phyloP scores from a whole-genome alignment of 108 stramenopile species.

The Cyclostephanos tholiformis region DNA sequence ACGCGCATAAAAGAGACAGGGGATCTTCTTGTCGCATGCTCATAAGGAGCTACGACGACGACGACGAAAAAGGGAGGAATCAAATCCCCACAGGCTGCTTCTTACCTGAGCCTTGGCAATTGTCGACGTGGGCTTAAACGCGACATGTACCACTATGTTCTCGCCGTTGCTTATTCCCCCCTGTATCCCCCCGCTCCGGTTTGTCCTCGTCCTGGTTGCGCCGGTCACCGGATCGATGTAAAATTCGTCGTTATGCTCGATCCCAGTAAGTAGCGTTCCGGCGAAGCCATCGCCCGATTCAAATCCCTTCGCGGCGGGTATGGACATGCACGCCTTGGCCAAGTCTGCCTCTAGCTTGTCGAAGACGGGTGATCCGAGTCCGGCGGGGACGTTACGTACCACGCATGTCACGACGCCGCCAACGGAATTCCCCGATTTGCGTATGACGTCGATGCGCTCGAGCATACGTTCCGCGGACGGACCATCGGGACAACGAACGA shows the following conservation, averaged over 20 bases:
- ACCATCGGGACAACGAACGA: constrained; percentile 93
- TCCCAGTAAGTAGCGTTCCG: constrained; percentile 94
- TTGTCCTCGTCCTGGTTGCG: constrained; percentile 92
- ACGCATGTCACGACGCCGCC: constrained; percentile 98
- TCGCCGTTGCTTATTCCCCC: constrained; percentile 99
- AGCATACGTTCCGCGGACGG: constrained; percentile 89
- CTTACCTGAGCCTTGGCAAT: constrained; percentile 92
- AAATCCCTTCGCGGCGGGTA: constrained; percentile 99
- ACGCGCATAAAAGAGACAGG: no score
- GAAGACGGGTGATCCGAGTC: constrained; percentile 96
- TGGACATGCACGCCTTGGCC: constrained; percentile 99
- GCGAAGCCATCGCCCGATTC: constrained; percentile 97
- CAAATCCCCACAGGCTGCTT: background rate
- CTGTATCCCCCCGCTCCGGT: constrained; percentile 97
- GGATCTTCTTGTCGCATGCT: background rate
- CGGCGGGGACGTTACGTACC: constrained; percentile 93
- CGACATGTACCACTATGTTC: constrained; percentile 93
- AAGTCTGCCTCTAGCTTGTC: constrained; percentile 99
- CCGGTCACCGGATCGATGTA: constrained; percentile 93
- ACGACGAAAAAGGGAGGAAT: background rate
- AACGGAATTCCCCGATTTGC: constrained; percentile 93
- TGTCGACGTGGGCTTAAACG: constrained; percentile 97
- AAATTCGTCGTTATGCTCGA: constrained; percentile 99
- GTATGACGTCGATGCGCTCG: constrained; percentile 92
- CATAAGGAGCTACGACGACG: background rate